phyloP scores from a whole-genome alignment of 108 stramenopile genomes.

The Cyclostephanos tholiformis region DNA sequence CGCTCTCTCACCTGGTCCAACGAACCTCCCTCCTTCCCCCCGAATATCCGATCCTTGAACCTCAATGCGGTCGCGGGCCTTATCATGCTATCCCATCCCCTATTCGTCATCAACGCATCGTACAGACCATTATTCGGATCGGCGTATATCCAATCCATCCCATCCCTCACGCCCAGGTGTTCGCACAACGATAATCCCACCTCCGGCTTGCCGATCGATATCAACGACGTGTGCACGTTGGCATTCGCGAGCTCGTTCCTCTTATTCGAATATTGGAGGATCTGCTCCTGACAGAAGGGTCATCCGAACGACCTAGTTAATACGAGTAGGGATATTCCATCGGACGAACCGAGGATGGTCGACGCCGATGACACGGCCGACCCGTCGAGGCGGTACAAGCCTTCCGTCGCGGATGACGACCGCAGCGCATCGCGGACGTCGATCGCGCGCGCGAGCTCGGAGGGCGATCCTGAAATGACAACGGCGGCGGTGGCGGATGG shows the following conservation, averaged over 20 bases:
- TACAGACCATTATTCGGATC: constrained; percentile 70
- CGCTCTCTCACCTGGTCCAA: constrained; percentile 21
- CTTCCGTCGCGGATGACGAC: constrained; percentile 10
- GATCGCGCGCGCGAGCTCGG: constrained; percentile 34
- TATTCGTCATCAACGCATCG: constrained; percentile 56
- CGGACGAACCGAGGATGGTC: constrained; percentile 2
- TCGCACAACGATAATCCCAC: constrained; percentile 55
- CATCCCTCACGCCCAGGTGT: constrained; percentile 56
- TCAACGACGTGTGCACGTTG: constrained; percentile 51
- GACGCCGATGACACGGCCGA: constrained; percentile 41
- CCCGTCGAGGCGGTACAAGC: constrained; percentile 48
- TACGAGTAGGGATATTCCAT: constrained; percentile 57
- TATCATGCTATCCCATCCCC: constrained; percentile 71
- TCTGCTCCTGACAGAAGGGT: constrained; percentile 87
- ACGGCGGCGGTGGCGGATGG: background rate
- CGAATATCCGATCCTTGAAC: constrained; percentile 59
- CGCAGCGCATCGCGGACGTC: constrained; percentile 55
- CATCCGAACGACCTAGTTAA: constrained; percentile 74
- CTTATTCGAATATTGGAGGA: constrained; percentile 65
- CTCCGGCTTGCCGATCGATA: constrained; percentile 76
- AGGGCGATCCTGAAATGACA: constrained; percentile 44
- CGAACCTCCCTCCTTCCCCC: constrained; percentile 24
- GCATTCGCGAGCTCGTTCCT: constrained; percentile 59
- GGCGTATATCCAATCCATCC: constrained; percentile 61
- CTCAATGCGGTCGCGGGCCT: constrained; percentile 62